A percentile compares a stretch with the other conserved stretches of the same genome.
These are phyloP conservation scores for Pythium sp. DNA, from an alignment of 352 stramenopile genomes.

Conservation along the genomic window DNA sequence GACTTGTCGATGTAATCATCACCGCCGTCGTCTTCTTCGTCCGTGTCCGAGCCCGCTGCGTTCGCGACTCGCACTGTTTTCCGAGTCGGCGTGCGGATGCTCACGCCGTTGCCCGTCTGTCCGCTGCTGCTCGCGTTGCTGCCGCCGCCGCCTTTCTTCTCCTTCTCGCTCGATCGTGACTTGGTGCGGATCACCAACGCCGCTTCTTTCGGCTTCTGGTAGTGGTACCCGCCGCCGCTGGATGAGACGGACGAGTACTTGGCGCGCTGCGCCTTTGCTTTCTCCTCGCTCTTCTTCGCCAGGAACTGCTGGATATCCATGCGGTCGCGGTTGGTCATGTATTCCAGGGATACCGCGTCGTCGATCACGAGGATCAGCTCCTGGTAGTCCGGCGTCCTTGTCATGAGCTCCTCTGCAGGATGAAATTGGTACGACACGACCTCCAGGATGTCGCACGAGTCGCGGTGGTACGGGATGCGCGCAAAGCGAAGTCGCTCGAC, in stretches of 20 bases:
- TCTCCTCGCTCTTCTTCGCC: conserved; percentile 60
- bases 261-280: conserved; percentile 32
- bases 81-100: conserved; percentile 39
- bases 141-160: conserved; percentile 44
- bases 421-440: conserved; percentile 52
- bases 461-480: conserved; percentile 53
- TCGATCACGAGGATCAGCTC: conserved; percentile 73
- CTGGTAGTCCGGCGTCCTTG: conserved; percentile 46
- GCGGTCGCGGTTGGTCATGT: conserved; percentile 45
- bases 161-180: conserved; percentile 50
- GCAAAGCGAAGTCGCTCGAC: conserved; percentile 52
- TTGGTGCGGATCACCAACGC: conserved; percentile 79
- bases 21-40: conserved; percentile 62
- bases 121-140: conserved; percentile 43
- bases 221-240: conserved; percentile 34
- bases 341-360: conserved; percentile 27
- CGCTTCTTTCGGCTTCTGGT: conserved; percentile 75
- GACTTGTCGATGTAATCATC: conserved; percentile 37
- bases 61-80: conserved; percentile 13
- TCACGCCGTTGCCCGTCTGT: conserved; percentile 38
- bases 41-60: conserved; percentile 51
- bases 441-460: conserved; percentile 75
- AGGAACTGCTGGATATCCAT: conserved; percentile 57
- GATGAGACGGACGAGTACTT: conserved; percentile 42
- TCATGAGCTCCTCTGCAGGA: conserved; percentile 22